Evolutionary conservation across 805 yeast species (phyloP).

Genomic region (Zygosaccharomyces lentus): DNA sequence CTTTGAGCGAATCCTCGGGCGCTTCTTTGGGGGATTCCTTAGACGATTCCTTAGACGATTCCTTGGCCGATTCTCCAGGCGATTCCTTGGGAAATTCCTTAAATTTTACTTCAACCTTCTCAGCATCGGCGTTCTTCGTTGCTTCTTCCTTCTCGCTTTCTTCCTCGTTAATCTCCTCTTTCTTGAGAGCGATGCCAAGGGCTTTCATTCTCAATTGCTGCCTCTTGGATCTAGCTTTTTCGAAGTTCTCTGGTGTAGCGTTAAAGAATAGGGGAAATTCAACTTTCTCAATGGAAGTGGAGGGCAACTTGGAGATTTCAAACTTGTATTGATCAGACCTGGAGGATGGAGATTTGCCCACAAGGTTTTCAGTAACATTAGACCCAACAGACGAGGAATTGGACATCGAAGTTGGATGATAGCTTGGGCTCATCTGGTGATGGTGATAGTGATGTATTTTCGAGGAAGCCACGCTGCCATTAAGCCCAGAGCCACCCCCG

Average conservation of each 20-base stretch:
- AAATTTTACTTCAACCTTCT: background rate
- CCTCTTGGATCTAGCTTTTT: constrained; percentile 29
- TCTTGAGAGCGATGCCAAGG: background rate
- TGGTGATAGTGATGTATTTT: constrained; percentile 19
- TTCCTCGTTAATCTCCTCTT: background rate
- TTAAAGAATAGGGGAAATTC: constrained; percentile 32
- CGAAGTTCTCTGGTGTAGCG: constrained; percentile 31
- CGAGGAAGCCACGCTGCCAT: constrained; percentile 9
- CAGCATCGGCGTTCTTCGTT: background rate
- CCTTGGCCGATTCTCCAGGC: background rate
- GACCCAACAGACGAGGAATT: constrained; percentile 4
- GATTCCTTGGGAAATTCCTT: background rate
- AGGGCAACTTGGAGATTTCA: constrained; percentile 22
- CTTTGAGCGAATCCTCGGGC: background rate
- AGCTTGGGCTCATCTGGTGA: constrained; percentile 15
- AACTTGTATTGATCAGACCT: constrained; percentile 26
- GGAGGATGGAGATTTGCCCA: constrained; percentile 7
- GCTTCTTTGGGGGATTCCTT: background rate
- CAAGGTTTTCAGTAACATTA: background rate
- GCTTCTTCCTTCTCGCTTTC: background rate
- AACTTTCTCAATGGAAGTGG: constrained; percentile 7
- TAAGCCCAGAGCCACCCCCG: constrained; percentile 7
- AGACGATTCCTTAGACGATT: background rate
- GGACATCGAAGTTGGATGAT: constrained; percentile 9
- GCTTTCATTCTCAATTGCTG: constrained; percentile 17